Percentiles rank a stretch among this genome's conserved stretches.
Conservation (phyloP, 495 filamentous ascomycete species). For the Neurospora sp. region DNA sequence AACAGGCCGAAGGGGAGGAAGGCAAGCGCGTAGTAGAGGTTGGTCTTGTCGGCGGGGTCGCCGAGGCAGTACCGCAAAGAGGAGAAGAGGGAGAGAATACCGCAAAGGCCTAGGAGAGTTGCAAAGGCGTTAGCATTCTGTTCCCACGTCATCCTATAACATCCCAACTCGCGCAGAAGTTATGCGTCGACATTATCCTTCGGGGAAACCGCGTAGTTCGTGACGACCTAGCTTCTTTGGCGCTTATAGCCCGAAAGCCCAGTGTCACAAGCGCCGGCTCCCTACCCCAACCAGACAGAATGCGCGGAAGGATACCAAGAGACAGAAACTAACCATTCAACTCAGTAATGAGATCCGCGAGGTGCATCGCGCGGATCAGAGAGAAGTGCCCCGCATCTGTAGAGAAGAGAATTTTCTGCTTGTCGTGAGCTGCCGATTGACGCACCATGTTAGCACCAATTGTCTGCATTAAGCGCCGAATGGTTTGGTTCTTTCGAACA, state of each 20-base stretch:
- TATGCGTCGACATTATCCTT: background rate
- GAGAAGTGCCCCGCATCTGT: constrained; percentile 64
- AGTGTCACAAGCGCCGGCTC: background rate
- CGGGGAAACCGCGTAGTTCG: background rate
- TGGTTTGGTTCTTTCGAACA: background rate
- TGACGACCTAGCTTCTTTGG: background rate
- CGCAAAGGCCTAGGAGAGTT: constrained; percentile 54
- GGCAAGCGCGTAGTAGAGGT: constrained; percentile 70
- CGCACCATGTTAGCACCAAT: background rate
- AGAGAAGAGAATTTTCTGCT: constrained; percentile 76
- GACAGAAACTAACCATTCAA: constrained; percentile 60
- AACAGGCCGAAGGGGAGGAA: constrained; percentile 93
- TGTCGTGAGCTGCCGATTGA: constrained; percentile 51
- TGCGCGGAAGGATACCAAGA: background rate
- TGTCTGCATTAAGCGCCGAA: background rate
- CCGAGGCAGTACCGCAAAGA: constrained; percentile 90
- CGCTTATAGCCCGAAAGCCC: background rate
- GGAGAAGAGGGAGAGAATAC: constrained; percentile 89
- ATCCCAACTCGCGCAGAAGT: background rate
- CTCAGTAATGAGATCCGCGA: constrained; percentile 92
- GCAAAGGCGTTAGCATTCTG: background rate
- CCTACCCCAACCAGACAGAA: background rate
- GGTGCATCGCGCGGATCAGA: constrained; percentile 68
- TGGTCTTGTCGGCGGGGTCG: constrained; percentile 49
- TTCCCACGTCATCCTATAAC: background rate